Base-by-base conservation (phyloP, 108 stramenopile species). In the Schizochytrium sp. region DNA sequence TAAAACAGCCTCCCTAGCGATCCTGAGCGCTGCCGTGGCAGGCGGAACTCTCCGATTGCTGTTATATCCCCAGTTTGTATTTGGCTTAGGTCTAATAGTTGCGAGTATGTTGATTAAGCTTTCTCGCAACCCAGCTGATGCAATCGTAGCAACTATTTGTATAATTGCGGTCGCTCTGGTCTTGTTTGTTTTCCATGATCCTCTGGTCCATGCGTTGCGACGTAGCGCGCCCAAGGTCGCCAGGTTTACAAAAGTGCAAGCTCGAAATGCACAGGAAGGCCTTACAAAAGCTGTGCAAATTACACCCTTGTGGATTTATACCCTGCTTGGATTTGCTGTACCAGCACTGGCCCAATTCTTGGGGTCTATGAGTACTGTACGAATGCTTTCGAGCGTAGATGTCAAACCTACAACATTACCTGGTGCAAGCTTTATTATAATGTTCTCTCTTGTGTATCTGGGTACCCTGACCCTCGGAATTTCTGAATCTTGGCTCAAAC, bases 61-160 rank as follows among this genome's bases (percentile, higher is more conserved):
- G 76, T 53, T 83, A 53, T 83, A 83, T 28, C 76, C 76, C 38
- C 76, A 83, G 53, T 83, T 83, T 53, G 47, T 83, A 53, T 28
- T 83, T 17, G 76, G 76, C 50, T 47, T 83, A n/a, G 15, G 47
- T 40, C 76, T 83, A n/a, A 38, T 83, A n/a, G 47, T 38, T 17
- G 47, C 15, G 15, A 83, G 76, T 53, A 53, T 83, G 76, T 53
- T 83, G 76, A 47, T 83, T 53, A 83, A 83, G 28, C 76, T 83
- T 56, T 83, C 76, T 17, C 10, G 53, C 1, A 83, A 83, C 53
- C 17, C 53, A 13, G 40, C 40, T n/a, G 76, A 53, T 38, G 47
- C 55, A 53, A 53, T 53, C 38, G n/a, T 83, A 10, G 12, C 55
- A 8, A 53, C 76, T 2, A 12, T 83, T 53, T 47, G 28, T 10